Percentiles rank a stretch among this genome's conserved stretches.
phyloP scores from a whole-genome alignment of 2,329 filamentous ascomycete species.

The Ophiostoma novo-ulmi region DNA sequence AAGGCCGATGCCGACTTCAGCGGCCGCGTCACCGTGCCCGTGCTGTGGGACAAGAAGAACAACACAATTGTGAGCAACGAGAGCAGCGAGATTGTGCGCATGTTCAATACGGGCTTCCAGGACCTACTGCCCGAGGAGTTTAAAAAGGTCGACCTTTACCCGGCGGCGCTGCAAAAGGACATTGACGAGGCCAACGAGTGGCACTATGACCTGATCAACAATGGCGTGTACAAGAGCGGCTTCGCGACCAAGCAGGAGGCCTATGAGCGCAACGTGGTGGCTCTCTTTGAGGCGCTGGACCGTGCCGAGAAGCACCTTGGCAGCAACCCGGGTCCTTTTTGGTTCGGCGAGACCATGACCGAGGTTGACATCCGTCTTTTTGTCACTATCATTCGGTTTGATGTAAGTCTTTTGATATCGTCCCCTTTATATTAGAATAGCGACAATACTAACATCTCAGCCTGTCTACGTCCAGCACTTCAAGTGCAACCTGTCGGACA shows the following conservation, averaged over 20 bases:
- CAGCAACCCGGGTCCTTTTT: conserved; percentile 54
- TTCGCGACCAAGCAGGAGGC: conserved; percentile 80
- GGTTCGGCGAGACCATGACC: conserved; percentile 69
- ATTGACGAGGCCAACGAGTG: conserved; percentile 77
- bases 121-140: conserved; percentile 57
- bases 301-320: conserved; percentile 65
- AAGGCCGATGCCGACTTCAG: conserved; percentile 63
- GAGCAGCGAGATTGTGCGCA: conserved; percentile 85
- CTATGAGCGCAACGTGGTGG: conserved; percentile 67
- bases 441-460: conserved; percentile 29
- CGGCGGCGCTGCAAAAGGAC: conserved; percentile 53
- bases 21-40: conserved; percentile 82
- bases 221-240: conserved; percentile 69
- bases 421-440: background rate
- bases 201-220: conserved; percentile 71
- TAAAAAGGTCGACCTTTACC: conserved; percentile 62
- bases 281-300: conserved; percentile 73
- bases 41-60: conserved; percentile 73
- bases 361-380: conserved; percentile 77
- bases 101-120: conserved; percentile 81
- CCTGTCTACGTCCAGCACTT: conserved; percentile 82
- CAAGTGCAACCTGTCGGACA: conserved; percentile 80
- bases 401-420: conserved; percentile 38
- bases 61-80: conserved; percentile 85
- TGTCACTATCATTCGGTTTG: conserved; percentile 69